Conservation (phyloP, 352 stramenopile species). For the Phytophthora litchii region DNA sequence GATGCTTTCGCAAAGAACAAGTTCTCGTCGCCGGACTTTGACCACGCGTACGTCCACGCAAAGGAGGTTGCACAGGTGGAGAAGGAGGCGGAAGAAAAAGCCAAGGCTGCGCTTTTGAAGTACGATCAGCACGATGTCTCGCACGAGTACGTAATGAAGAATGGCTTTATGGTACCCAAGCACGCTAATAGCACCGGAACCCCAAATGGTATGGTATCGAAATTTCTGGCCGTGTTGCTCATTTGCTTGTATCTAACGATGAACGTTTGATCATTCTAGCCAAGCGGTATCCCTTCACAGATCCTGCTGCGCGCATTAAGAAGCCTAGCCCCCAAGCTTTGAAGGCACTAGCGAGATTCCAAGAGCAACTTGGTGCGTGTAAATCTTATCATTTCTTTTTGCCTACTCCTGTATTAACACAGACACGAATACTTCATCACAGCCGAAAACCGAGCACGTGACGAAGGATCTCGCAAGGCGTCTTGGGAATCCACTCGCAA, state of each 20-base stretch:
- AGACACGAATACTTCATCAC: not conserved
- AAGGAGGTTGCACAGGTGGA: conserved; percentile 57
- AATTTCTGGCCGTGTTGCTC: too few species aligned
- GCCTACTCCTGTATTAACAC: not conserved
- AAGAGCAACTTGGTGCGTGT: conserved; percentile 57
- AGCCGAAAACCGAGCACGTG: conserved; percentile 41
- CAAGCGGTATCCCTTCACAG: conserved; percentile 71
- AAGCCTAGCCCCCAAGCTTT: conserved; percentile 47
- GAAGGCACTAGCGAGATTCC: conserved; percentile 59
- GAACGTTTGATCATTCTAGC: conserved; percentile 17
- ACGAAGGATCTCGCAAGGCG: conserved; percentile 38
- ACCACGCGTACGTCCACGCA: conserved; percentile 57
- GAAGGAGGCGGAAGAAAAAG: conserved; percentile 62
- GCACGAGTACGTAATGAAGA: conserved; percentile 69
- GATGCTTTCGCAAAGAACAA: conserved; percentile 52
- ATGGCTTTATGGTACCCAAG: conserved; percentile 60
- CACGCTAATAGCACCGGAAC: conserved; percentile 11
- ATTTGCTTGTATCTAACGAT: not conserved
- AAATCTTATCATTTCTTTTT: not conserved
- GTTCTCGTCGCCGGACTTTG: conserved; percentile 54
- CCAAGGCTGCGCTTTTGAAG: conserved; percentile 55
- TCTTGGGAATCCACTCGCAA: conserved; percentile 43
- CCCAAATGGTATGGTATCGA: conserved; percentile 31
- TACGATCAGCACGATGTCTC: conserved; percentile 61
- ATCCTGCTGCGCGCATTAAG: conserved; percentile 49